Conservation (phyloP, 495 filamentous ascomycete genomes). For the Hypoxylon lienhwacheense region DNA sequence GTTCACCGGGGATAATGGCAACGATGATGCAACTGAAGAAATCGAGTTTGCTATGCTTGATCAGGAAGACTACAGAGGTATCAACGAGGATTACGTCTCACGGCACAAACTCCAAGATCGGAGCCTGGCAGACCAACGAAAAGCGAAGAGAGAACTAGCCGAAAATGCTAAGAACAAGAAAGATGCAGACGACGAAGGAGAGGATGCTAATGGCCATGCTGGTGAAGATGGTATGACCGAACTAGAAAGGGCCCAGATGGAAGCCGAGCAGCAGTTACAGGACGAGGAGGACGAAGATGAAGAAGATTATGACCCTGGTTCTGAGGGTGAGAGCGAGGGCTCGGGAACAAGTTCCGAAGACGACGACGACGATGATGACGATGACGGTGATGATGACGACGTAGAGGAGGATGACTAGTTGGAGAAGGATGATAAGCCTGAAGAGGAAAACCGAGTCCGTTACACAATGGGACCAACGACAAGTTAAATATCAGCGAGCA, state of each 20-base stretch:
- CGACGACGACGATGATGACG: conserved; percentile 55
- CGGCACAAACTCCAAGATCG: conserved; percentile 82
- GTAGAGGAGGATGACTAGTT: conserved; percentile 52
- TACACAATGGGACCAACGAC: background rate
- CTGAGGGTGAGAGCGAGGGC: conserved; percentile 72
- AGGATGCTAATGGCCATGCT: conserved; percentile 54
- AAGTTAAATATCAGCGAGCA: background rate
- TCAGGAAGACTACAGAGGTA: conserved; percentile 79
- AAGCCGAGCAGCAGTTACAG: conserved; percentile 55
- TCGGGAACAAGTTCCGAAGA: conserved; percentile 59
- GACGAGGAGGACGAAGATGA: conserved; percentile 82
- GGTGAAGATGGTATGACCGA: conserved; percentile 67
- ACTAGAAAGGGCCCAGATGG: conserved; percentile 55
- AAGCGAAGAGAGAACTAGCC: conserved; percentile 66
- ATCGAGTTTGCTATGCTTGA: conserved; percentile 86
- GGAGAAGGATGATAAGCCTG: conserved; percentile 43
- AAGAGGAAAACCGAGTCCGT: conserved; percentile 26
- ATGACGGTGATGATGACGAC: conserved; percentile 10
- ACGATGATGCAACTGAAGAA: conserved; percentile 61
- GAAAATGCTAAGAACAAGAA: conserved; percentile 54
- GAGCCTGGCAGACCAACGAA: conserved; percentile 84
- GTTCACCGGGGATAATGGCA: conserved; percentile 39
- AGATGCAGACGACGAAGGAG: conserved; percentile 65
- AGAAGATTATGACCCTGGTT: conserved; percentile 86
- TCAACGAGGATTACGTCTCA: conserved; percentile 77